These are phyloP conservation scores for Sclerotinia nivalis DNA, from an alignment of 2,329 filamentous ascomycete genomes.

Conservation along the genomic window DNA sequence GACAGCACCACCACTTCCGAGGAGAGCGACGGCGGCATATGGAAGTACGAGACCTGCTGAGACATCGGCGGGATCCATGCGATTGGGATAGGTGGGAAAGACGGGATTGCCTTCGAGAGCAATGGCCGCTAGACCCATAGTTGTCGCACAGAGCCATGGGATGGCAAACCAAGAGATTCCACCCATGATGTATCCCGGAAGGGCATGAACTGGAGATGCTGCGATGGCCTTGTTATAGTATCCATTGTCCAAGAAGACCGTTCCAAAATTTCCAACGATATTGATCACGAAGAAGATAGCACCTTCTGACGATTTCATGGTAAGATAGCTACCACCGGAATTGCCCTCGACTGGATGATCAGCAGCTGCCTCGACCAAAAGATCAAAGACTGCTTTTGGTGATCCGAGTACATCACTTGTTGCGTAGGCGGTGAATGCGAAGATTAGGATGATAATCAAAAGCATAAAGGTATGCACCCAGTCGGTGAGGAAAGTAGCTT, in stretches of 20 bases:
- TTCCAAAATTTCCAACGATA: slow-evolving; percentile 77
- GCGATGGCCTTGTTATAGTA: slow-evolving; percentile 96
- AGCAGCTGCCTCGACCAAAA: slow-evolving; percentile 66
- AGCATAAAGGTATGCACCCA: slow-evolving; percentile 79
- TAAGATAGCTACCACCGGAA: slow-evolving; percentile 77
- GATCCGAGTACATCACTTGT: slow-evolving; percentile 72
- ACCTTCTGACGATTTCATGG: slow-evolving; percentile 79
- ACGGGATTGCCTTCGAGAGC: slow-evolving; percentile 72
- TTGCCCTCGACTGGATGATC: slow-evolving; percentile 79
- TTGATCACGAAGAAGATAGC: slow-evolving; percentile 92
- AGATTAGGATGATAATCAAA: slow-evolving; percentile 81
- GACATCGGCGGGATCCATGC: slow-evolving; percentile 73
- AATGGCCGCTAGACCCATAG: slow-evolving; percentile 80
- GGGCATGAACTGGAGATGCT: slow-evolving; percentile 78
- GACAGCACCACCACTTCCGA: slow-evolving; percentile 78
- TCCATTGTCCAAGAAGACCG: slow-evolving; percentile 80
- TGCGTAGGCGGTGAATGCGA: slow-evolving; percentile 79
- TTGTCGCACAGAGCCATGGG: slow-evolving; percentile 85
- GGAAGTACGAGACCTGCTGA: slow-evolving; percentile 82
- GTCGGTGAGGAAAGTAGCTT: slow-evolving; percentile 77
- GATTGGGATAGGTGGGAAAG: slow-evolving; percentile 71
- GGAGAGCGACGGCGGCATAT: slow-evolving; percentile 78
- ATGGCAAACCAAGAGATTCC: slow-evolving; percentile 92
- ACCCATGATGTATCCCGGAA: slow-evolving; percentile 81
- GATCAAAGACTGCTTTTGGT: slow-evolving; percentile 75